Evolutionary conservation across 495 filamentous ascomycete genomes (phyloP).

Genomic region (Aspergillus biplanus): DNA sequence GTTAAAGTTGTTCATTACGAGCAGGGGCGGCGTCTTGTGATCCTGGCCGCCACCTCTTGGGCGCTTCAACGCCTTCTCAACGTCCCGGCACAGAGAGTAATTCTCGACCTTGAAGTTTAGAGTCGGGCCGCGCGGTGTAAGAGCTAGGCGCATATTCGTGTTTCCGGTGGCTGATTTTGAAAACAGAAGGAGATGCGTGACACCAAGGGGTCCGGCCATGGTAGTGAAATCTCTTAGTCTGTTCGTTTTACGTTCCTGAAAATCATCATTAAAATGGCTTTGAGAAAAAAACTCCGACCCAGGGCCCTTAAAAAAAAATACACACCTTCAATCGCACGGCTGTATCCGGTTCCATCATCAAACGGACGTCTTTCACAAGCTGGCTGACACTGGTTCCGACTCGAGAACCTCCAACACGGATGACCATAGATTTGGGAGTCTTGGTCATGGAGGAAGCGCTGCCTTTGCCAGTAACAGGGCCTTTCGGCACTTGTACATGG

Average conservation of each 20-base stretch:
- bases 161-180: constrained; percentile 88
- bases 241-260: constrained; percentile 85
- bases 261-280: not conserved
- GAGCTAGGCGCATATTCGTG: constrained; percentile 86
- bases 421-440: constrained; percentile 95
- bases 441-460: constrained; percentile 54
- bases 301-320: not conserved
- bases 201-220: constrained; percentile 93
- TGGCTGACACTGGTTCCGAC: constrained; percentile 91
- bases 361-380: constrained; percentile 86
- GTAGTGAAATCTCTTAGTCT: constrained; percentile 88
- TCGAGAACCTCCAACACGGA: constrained; percentile 92
- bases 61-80: constrained; percentile 77
- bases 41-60: constrained; percentile 82
- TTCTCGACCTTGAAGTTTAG: constrained; percentile 95
- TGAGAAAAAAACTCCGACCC: not conserved
- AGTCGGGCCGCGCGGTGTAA: constrained; percentile 89
- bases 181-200: constrained; percentile 93
- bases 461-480: constrained; percentile 53
- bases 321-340: constrained; percentile 74
- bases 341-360: constrained; percentile 95
- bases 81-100: constrained; percentile 91
- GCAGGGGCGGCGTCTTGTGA: constrained; percentile 77
- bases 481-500: constrained; percentile 72
- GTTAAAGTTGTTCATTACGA: constrained; percentile 98